Conservation (phyloP, 768 basidiomycete species). For the Pleurotus ostreatus region DNA sequence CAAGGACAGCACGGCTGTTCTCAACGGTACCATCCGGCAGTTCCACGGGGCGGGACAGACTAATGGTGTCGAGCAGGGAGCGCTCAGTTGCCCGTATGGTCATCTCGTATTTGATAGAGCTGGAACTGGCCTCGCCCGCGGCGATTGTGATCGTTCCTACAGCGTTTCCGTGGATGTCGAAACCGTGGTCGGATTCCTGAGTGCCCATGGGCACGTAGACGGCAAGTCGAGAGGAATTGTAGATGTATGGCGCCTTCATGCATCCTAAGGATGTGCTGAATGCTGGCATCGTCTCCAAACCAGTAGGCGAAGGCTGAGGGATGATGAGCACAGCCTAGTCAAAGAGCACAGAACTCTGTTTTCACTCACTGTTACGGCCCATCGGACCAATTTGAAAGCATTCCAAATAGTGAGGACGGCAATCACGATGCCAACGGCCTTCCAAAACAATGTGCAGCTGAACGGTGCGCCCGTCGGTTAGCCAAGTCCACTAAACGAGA, state of each 20-base stretch:
- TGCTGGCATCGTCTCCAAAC: conserved; percentile 52
- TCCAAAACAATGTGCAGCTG: conserved; percentile 53
- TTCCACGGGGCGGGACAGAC: conserved; percentile 30
- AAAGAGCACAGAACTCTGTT: background rate
- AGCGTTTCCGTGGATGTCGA: conserved; percentile 44
- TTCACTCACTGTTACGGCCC: conserved; percentile 43
- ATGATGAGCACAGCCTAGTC: background rate
- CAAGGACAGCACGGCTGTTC: conserved; percentile 33
- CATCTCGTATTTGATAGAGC: conserved; percentile 46
- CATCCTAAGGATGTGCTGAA: conserved; percentile 54
- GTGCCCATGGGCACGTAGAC: conserved; percentile 35
- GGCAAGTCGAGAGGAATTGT: conserved; percentile 33
- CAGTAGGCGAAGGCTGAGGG: conserved; percentile 41
- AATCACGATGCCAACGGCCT: conserved; percentile 48
- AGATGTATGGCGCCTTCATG: conserved; percentile 37
- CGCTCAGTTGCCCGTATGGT: conserved; percentile 39
- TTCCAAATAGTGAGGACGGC: conserved; percentile 36
- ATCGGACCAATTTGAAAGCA: conserved; percentile 38
- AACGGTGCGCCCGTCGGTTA: background rate
- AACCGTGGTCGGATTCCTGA: conserved; percentile 32
- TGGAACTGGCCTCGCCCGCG: conserved; percentile 34
- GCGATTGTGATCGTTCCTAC: conserved; percentile 49
- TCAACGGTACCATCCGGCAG: conserved; percentile 23
- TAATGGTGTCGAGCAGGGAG: conserved; percentile 33
- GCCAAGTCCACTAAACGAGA: background rate